A percentile compares a stretch with the other conserved stretches of the same genome.
Conservation (phyloP, 306 rosid species). For the Cucurbita maxima region DNA sequence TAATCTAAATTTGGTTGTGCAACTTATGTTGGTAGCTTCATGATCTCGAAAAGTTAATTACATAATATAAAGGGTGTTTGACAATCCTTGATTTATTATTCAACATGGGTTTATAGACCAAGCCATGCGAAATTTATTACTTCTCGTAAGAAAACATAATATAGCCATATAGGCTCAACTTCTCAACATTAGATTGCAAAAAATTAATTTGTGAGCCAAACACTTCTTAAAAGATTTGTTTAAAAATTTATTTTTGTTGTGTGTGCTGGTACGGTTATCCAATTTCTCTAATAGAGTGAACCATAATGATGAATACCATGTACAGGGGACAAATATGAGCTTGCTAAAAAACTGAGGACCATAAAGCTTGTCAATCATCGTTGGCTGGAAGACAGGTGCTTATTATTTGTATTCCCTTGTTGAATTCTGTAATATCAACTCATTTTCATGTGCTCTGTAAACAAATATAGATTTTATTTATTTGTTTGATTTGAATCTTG, state of each 20-base stretch:
- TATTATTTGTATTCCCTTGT: neutral
- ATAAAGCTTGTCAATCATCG: slow-evolving; percentile 81
- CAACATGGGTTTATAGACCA: neutral
- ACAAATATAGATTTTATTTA: neutral
- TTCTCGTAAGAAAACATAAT: neutral
- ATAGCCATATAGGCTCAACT: neutral
- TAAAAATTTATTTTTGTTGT: neutral
- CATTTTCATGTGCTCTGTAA: neutral
- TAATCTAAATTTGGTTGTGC: neutral
- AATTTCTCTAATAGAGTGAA: neutral
- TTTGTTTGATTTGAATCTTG: slow-evolving; percentile 9
- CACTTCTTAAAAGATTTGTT: neutral
- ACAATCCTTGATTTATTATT: neutral
- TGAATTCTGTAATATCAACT: neutral
- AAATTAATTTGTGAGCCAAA: neutral
- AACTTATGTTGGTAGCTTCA: neutral
- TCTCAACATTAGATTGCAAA: neutral
- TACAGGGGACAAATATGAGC: slow-evolving; percentile 83
- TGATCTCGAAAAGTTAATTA: neutral
- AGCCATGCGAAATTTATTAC: neutral
- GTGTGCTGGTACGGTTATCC: neutral
- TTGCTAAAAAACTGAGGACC: slow-evolving; percentile 51
- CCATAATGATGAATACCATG: neutral
- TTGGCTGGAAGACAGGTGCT: slow-evolving; percentile 88
- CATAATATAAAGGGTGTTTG: neutral